Conservation (phyloP, 2,329 filamentous ascomycete species). For the Trichoderma arundinaceum region DNA sequence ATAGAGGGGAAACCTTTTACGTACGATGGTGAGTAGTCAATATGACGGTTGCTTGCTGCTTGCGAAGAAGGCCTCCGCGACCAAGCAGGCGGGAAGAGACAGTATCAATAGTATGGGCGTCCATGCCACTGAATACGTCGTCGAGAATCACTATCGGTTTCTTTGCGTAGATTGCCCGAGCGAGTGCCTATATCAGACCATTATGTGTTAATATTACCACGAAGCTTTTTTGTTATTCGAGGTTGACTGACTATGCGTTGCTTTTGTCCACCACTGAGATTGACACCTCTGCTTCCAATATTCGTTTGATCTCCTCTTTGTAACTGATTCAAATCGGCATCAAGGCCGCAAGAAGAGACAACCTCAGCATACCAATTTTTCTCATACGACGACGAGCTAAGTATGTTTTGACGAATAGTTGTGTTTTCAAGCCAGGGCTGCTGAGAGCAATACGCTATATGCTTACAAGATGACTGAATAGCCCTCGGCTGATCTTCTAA, state of each 20-base stretch:
- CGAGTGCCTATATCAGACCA: slow-evolving; percentile 44
- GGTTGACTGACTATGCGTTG: slow-evolving; percentile 46
- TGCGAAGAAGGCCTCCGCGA: slow-evolving; percentile 48
- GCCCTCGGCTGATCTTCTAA: background rate
- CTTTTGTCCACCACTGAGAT: slow-evolving; percentile 53
- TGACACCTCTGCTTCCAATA: slow-evolving; percentile 50
- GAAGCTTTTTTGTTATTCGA: too few species aligned
- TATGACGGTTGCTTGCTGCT: slow-evolving; percentile 48
- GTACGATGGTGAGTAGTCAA: slow-evolving; percentile 45
- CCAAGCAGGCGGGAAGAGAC: slow-evolving; percentile 53
- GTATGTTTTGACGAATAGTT: slow-evolving; percentile 32
- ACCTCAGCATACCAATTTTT: slow-evolving; percentile 41
- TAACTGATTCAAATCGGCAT: slow-evolving; percentile 43
- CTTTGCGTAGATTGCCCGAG: slow-evolving; percentile 53
- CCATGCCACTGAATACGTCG: slow-evolving; percentile 54
- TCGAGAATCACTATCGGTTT: slow-evolving; percentile 52
- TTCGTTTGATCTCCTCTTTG: slow-evolving; percentile 44
- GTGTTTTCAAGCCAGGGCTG: slow-evolving; percentile 30
- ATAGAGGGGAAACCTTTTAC: background rate
- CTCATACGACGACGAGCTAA: slow-evolving; percentile 34
- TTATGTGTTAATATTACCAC: too few species aligned
- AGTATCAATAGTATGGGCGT: slow-evolving; percentile 49
- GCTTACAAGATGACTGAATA: background rate
- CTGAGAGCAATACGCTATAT: slow-evolving; percentile 33
- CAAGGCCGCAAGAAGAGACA: slow-evolving; percentile 44